Conservation (phyloP, 139 green algal species). For the Pycnococcus provasolii region DNA sequence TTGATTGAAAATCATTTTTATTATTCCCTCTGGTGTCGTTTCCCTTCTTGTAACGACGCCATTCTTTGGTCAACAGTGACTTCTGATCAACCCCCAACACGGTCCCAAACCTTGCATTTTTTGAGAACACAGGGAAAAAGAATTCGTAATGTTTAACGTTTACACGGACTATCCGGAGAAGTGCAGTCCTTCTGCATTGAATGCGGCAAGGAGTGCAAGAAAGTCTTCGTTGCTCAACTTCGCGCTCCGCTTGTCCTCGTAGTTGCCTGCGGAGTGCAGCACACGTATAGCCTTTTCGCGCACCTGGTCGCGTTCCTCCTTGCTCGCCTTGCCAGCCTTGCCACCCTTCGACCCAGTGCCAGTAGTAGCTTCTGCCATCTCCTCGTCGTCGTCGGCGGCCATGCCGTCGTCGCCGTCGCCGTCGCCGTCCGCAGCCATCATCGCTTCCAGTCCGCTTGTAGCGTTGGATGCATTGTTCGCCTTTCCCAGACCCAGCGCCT, state of each 20-base stretch:
- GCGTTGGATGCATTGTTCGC: not conserved
- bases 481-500: constrained; percentile 2
- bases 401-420: constrained; percentile 6
- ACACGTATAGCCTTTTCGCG: constrained; percentile 31
- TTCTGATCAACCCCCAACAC: too few relatives aligned
- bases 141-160: too few relatives aligned
- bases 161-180: constrained; percentile 54
- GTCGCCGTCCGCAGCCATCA: constrained; percentile 31
- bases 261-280: constrained; percentile 55
- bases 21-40: too few relatives aligned
- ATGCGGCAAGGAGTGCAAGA: constrained; percentile 71
- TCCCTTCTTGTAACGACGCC: too few relatives aligned
- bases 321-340: too few relatives aligned
- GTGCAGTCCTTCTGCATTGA: constrained; percentile 86
- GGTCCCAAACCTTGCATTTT: too few relatives aligned
- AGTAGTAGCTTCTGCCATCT: constrained; percentile 22
- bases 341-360: too few relatives aligned
- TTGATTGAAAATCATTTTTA: too few relatives aligned
- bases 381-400: not conserved
- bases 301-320: too few relatives aligned
- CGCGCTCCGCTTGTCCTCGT: constrained; percentile 57
- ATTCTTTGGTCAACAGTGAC: too few relatives aligned
- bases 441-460: not conserved
- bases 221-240: constrained; percentile 97
- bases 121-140: too few relatives aligned